These are phyloP conservation scores for Beta macrorhiza DNA, from an alignment of 179 eudicot genomes.

Conservation along the genomic window DNA sequence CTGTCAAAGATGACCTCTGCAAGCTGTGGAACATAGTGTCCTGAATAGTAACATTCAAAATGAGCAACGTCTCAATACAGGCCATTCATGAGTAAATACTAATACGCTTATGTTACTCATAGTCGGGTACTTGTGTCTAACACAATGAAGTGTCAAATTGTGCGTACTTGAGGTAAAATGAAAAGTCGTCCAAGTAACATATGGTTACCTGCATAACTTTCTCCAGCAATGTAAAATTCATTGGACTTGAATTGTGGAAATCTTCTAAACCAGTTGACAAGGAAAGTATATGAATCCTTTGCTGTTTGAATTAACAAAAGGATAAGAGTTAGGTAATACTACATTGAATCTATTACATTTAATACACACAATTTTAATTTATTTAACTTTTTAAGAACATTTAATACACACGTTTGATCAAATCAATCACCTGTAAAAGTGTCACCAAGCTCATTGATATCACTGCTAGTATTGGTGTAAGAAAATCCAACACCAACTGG, in stretches of 20 bases:
- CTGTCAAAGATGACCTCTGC: constrained; percentile 58
- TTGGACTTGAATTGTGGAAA: constrained; percentile 77
- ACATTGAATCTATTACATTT: background rate
- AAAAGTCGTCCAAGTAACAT: no score
- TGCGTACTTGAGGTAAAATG: no score
- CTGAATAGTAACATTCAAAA: constrained; percentile 34
- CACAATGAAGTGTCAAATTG: no score
- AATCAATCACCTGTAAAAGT: constrained; percentile 51
- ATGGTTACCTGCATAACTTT: constrained; percentile 81
- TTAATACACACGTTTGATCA: no score
- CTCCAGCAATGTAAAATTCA: constrained; percentile 83
- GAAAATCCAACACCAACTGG: constrained; percentile 96
- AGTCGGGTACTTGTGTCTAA: no score
- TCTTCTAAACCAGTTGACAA: constrained; percentile 70
- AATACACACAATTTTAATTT: background rate
- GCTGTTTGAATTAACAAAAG: constrained; percentile 40
- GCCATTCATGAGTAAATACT: background rate
- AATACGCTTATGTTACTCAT: background rate
- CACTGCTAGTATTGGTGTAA: constrained; percentile 69
- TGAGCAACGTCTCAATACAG: background rate
- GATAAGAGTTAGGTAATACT: background rate
- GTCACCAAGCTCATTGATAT: constrained; percentile 71
- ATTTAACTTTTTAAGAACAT: no score
- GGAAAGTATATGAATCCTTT: constrained; percentile 63
- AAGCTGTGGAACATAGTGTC: constrained; percentile 91